Evolutionary conservation across 495 filamentous ascomycete genomes (phyloP).

Genomic region (Neurospora sp.): DNA sequence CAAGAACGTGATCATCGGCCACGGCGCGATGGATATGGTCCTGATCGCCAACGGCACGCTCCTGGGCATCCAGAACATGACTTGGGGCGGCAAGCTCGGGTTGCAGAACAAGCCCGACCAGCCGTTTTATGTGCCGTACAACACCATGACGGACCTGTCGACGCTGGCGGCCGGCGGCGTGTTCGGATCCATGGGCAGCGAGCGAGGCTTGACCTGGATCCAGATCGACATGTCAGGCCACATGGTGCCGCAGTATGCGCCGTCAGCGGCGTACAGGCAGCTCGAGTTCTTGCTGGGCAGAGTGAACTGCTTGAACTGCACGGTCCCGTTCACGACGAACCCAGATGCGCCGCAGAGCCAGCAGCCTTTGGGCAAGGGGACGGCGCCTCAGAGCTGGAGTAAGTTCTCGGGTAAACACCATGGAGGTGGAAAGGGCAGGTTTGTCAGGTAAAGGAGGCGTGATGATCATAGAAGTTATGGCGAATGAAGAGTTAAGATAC

Average conservation of each 20-base stretch:
- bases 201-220: slow-evolving; percentile 62
- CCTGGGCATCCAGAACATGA: slow-evolving; percentile 75
- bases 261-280: slow-evolving; percentile 54
- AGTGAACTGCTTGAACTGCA: slow-evolving; percentile 33
- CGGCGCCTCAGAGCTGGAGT: slow-evolving; percentile 22
- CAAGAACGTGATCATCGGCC: slow-evolving; percentile 57
- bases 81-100: slow-evolving; percentile 62
- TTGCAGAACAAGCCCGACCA: slow-evolving; percentile 49
- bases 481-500: background rate
- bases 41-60: slow-evolving; percentile 59
- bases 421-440: background rate
- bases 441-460: background rate
- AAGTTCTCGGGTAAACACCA: background rate
- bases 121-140: slow-evolving; percentile 58
- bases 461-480: background rate
- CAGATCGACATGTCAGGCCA: slow-evolving; percentile 50
- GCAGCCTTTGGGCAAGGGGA: slow-evolving; percentile 17
- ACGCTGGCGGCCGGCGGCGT: slow-evolving; percentile 42
- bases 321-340: slow-evolving; percentile 21
- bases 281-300: slow-evolving; percentile 58
- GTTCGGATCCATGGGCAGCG: slow-evolving; percentile 51
- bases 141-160: slow-evolving; percentile 27
- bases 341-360: slow-evolving; percentile 8
- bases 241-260: slow-evolving; percentile 56
- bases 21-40: slow-evolving; percentile 50